Evolutionary conservation across 768 basidiomycete genomes (phyloP).

Genomic region (Bullera alba): DNA sequence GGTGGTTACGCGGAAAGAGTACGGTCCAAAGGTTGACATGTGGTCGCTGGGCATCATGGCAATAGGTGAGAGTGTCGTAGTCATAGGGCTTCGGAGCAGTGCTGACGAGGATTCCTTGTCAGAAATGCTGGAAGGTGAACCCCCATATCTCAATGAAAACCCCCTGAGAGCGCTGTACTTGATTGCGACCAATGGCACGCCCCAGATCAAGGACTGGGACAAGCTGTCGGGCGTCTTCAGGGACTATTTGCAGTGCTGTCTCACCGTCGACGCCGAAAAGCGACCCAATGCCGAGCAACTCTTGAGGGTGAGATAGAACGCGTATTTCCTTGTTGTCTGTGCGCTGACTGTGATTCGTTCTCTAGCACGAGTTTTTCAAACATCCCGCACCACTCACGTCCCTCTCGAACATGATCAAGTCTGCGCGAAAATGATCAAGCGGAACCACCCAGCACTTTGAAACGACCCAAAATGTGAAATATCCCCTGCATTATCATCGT

Average conservation of each 20-base stretch:
- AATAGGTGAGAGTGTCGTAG: constrained; percentile 56
- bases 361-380: constrained; percentile 37
- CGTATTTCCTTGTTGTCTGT: background rate
- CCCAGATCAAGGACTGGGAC: constrained; percentile 87
- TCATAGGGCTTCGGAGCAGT: background rate
- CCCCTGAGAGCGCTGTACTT: constrained; percentile 88
- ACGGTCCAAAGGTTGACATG: constrained; percentile 92
- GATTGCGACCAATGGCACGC: constrained; percentile 97
- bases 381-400: constrained; percentile 26
- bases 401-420: constrained; percentile 33
- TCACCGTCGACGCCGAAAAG: constrained; percentile 93
- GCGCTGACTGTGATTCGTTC: constrained; percentile 3
- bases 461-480: too few species aligned
- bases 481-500: too few species aligned
- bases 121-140: constrained; percentile 97
- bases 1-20: constrained; percentile 94
- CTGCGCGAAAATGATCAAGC: constrained; percentile 30
- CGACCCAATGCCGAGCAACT: constrained; percentile 78
- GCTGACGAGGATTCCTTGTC: background rate
- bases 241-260: constrained; percentile 77
- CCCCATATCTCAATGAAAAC: constrained; percentile 91
- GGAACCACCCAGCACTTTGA: too few species aligned
- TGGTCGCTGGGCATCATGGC: constrained; percentile 98
- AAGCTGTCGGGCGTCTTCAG: constrained; percentile 68
- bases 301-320: constrained; percentile 55